Base-by-base conservation (phyloP, 495 filamentous ascomycete genomes). In the Gamarada debralockiae region DNA sequence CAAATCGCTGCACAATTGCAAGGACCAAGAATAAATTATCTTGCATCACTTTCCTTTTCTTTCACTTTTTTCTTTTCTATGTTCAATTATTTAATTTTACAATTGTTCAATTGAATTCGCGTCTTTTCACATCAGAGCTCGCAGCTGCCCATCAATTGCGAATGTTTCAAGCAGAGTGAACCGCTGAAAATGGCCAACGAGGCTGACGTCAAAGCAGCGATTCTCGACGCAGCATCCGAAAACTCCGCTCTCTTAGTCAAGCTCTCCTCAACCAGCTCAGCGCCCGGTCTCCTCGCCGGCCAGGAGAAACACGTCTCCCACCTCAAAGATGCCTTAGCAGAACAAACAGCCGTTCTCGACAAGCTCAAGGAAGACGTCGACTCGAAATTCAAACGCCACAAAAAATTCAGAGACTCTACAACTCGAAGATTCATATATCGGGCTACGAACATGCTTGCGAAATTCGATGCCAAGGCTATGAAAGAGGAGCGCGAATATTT, bases 221-320 rank as follows among this genome's bases (percentile, higher is more conserved):
- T 51, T 14, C 52, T 66, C 5, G 38, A 54, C 13, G 13, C 43
- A 14, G 29, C 52, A 17, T 58, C 52, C 14, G 52, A 59, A 21
- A 46, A 46, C n/a, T 46, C 43, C 8, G 18, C 8, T 3, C 43
- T 46, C 24, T 22, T 46, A 8, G 23, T 27, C 3, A 46, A 3
- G 7, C 24, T 46, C 8, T 25, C 43, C 10, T 5, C 2, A 25
- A 46, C 43, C 14, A 27, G 21, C 43, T 6, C 8, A 29, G 43
- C 43, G 13, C 43, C 43, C 43, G 13, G 21, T 8, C 21, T 46
- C 2, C 23, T 27, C 43, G 22, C 3, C 43, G 43, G 10, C 8
- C 43, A 46, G 20, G 21, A 14, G 12, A 31, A 12, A n/a, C 43
- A 46, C 43, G 3, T 46, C 43, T 13, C 21, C 5, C 2, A 2